Evolutionary conservation across 129 eudicot genomes (phyloP), one percentile per base, ranked within the genome.

Genomic region (Heracleum sosnowskyi): DNA sequence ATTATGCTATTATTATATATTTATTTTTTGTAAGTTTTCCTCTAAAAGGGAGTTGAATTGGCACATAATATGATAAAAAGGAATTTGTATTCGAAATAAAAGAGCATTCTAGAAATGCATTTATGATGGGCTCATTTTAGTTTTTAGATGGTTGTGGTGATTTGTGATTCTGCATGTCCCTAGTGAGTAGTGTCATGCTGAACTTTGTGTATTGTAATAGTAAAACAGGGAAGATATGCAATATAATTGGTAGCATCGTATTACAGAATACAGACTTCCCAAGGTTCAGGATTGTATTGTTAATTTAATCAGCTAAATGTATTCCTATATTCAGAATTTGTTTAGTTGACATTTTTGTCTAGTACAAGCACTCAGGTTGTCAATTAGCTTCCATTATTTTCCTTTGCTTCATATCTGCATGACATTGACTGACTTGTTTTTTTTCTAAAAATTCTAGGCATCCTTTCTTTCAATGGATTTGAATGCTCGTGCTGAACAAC

Each of bases 401-500:
- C 7, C 37, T 34, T 12, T 29, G 28, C 77, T 74, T 42, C 47
- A 26, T n/a, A 13, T 10, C 39, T 51, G 17, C 70, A 35, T 76
- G n/a, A 36, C 34, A 55, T 35, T 49, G 42, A 55, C 33, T n/a
- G 36, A n/a, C 77, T 47, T n/a, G 22, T 72, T 28, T 79, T 40
- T 31, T 60, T 34, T 33, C 77, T 46, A 73, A 1, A 44, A 68
- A 36, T 16, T 28, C 8, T 74, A 91, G 98, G 87, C 92, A 71
- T 79, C 97, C 20, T 91, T 91, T 88, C 83, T 94, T 36, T 89
- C 93, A 3, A 86, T 94, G 44, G 78, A 91, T 87, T 75, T 91
- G 80, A 77, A 88, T 40, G 82, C 81, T 39, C 96, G 89, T 79
- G 86, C 93, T 0, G 87, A 88, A 64, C 93, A 90, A 74, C 93